Conservation (phyloP, 345 rosid species). For the Chamaenerion angustifolium region DNA sequence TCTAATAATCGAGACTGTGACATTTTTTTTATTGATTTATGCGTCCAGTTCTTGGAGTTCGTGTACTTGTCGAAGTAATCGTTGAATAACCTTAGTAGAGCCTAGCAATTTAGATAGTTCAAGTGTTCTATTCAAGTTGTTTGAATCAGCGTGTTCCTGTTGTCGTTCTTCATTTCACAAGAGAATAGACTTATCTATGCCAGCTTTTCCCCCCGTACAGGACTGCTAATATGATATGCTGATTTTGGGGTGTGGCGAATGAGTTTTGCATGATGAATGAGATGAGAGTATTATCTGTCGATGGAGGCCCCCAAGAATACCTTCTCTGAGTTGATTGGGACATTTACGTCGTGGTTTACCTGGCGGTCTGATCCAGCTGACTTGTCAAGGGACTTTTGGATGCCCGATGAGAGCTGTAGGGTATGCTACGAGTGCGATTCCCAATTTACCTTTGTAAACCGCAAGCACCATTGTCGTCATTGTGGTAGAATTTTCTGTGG, state of each 20-base stretch:
- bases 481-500: constrained; percentile 94
- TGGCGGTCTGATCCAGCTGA: constrained; percentile 69
- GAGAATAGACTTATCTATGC: too few species aligned
- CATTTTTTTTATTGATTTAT: too few species aligned
- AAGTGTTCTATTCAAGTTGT: too few species aligned
- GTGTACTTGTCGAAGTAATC: too few species aligned
- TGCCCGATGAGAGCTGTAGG: constrained; percentile 95
- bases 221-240: constrained; percentile 1
- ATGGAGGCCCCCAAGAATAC: constrained; percentile 55
- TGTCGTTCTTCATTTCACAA: too few species aligned
- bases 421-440: constrained; percentile 86
- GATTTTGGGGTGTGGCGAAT: constrained; percentile 25
- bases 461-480: constrained; percentile 83
- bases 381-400: constrained; percentile 92
- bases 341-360: constrained; percentile 54
- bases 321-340: constrained; percentile 40
- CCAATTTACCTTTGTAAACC: constrained; percentile 61
- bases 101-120: too few species aligned
- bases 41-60: too few species aligned
- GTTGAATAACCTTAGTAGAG: too few species aligned
- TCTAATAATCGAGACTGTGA: too few species aligned
- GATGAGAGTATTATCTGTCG: constrained; percentile 24
- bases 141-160: too few species aligned
- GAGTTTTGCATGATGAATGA: constrained; percentile 50
- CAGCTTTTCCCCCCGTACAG: neutral